Evolutionary conservation across 495 filamentous ascomycete genomes (phyloP).

Genomic region (Penicillium egyptiacum): DNA sequence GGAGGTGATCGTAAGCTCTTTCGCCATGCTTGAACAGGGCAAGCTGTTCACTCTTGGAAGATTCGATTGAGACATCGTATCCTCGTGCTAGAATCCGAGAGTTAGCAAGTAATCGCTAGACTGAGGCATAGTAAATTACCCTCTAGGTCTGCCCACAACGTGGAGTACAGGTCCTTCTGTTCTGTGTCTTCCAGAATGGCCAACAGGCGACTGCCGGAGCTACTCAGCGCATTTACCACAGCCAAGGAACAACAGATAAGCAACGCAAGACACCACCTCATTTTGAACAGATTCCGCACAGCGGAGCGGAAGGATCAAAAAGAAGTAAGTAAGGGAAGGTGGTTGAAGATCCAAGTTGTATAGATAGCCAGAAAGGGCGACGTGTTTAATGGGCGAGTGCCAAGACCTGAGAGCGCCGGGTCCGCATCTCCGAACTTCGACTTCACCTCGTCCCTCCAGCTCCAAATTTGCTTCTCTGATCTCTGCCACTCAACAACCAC

Average conservation of each 20-base stretch:
- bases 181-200: constrained; percentile 81
- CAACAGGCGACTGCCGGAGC: constrained; percentile 75
- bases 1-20: constrained; percentile 82
- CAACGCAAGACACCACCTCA: constrained; percentile 76
- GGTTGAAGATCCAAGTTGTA: constrained; percentile 25
- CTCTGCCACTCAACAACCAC: constrained; percentile 14
- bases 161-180: constrained; percentile 77
- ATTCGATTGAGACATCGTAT: constrained; percentile 75
- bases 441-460: constrained; percentile 32
- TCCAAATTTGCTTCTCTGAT: constrained; percentile 23
- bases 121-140: constrained; percentile 49
- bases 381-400: constrained; percentile 51
- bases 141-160: constrained; percentile 78
- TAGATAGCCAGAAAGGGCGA: constrained; percentile 43
- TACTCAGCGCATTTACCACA: constrained; percentile 73
- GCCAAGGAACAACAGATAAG: constrained; percentile 62
- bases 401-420: constrained; percentile 40
- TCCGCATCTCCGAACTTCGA: constrained; percentile 41
- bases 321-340: constrained; percentile 19
- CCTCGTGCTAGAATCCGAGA: constrained; percentile 63
- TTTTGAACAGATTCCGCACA: constrained; percentile 51
- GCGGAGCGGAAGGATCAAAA: constrained; percentile 32
- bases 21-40: constrained; percentile 85
- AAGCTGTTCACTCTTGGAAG: constrained; percentile 80
- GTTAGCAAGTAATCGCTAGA: constrained; percentile 15